Base-by-base conservation (phyloP, 352 stramenopile species). In the Blastocystis hominis region DNA sequence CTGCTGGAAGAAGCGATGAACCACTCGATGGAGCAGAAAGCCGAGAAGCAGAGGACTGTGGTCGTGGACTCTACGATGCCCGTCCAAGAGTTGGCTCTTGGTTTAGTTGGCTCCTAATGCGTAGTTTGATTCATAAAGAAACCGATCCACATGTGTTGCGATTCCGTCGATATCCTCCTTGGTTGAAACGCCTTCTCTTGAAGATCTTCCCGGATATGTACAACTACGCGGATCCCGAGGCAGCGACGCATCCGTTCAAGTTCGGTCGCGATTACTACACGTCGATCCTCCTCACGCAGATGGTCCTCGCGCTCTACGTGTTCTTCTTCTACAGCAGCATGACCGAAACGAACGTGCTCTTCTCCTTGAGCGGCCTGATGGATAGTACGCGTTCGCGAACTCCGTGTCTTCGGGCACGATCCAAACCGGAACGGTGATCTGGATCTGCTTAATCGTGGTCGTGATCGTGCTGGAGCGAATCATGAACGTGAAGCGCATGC, bases 171-270 rank as follows among this genome's bases (percentile, higher is more conserved):
- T 84, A 84, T 64, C 72, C 72, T 2, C 1, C 10, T 10, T 84
- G 72, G 66, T 53, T 69, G 24, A 46, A 84, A 42, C 17, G 68
- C 72, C 68, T 84, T 30, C 30, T 84, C 10, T 47, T 59, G n/a
- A 84, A 64, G 36, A 63, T 84, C 20, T 84, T 84, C 72, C 72
- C 72, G 5, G 72, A 84, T 40, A 66, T 68, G 50, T 84, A 84
- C 44, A 40, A 47, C 17, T 66, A 69, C 36, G 2, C 44, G 44
- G 72, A 84, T 64, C 30, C 50, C 40, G 6, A 40, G 13, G 47
- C 72, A 17, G 47, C 53, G 0, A 84, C 72, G 36, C 72, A 84
- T 47, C 72, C 72, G 7, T 84, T 84, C 50, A 69, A 84, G 50
- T 84, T 84, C 44, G 72, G 72, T 30, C 72, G 53, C 44, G 72